These are phyloP conservation scores for Athelia psychrophila DNA, from an alignment of 1,284 basidiomycete genomes.

Conservation along the genomic window DNA sequence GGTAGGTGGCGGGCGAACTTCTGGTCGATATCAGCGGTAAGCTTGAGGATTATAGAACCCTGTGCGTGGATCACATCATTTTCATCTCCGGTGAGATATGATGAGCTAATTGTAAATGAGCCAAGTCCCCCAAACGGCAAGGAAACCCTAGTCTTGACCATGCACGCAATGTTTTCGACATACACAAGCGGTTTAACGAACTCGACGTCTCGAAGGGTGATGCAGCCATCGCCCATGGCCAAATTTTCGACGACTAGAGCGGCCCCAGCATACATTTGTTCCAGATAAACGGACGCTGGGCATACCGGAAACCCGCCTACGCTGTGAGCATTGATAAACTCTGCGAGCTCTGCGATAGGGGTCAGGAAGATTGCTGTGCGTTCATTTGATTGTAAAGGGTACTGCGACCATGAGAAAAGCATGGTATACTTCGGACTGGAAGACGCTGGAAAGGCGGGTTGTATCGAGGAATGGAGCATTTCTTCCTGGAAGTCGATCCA, in stretches of 20 bases:
- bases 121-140: conserved; percentile 34
- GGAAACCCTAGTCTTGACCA: conserved; percentile 39
- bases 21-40: conserved; percentile 24
- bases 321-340: conserved; percentile 54
- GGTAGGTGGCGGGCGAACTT: conserved; percentile 40
- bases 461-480: not conserved
- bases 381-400: conserved; percentile 36
- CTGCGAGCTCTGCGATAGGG: conserved; percentile 39
- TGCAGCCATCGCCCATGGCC: conserved; percentile 25
- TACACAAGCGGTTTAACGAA: conserved; percentile 59
- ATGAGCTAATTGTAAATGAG: conserved; percentile 47
- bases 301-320: conserved; percentile 58
- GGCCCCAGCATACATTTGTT: conserved; percentile 48
- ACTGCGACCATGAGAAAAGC: conserved; percentile 41
- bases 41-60: conserved; percentile 42
- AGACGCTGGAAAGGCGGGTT: not conserved
- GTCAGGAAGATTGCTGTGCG: conserved; percentile 51
- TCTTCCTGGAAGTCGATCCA: conserved; percentile 51
- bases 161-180: conserved; percentile 24
- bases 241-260: conserved; percentile 31
- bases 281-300: conserved; percentile 67
- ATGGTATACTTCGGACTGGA: conserved; percentile 30
- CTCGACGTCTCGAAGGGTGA: conserved; percentile 39
- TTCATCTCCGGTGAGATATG: conserved; percentile 20
- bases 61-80: conserved; percentile 42